These are phyloP conservation scores for Stachybotrys chartarum DNA, from an alignment of 2,329 filamentous ascomycete genomes.

Conservation along the genomic window DNA sequence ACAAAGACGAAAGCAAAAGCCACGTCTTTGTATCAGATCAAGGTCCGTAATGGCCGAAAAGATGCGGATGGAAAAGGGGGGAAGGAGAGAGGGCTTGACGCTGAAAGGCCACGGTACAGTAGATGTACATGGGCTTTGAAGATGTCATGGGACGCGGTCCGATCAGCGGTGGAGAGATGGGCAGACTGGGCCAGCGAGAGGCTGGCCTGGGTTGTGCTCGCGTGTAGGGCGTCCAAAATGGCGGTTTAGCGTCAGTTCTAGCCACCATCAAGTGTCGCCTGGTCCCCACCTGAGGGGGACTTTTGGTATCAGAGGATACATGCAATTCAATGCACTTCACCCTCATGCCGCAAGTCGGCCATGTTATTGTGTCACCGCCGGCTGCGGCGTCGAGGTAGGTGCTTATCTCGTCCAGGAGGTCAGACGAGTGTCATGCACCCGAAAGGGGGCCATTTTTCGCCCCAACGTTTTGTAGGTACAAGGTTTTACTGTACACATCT, in stretches of 20 bases:
- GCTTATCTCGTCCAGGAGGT: not conserved
- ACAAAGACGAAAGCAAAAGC: not conserved
- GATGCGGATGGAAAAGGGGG: not conserved
- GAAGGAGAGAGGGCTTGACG: not conserved
- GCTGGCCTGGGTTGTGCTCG: not conserved
- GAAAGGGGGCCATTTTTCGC: not conserved
- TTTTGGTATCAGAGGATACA: not conserved
- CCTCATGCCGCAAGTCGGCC: not conserved
- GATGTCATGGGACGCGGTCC: not conserved
- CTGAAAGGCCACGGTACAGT: not conserved
- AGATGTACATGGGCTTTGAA: not conserved
- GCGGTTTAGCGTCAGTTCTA: not conserved
- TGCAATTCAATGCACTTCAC: not conserved
- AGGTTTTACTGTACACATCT: not conserved
- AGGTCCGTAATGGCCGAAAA: not conserved
- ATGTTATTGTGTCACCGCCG: not conserved
- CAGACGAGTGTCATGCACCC: not conserved
- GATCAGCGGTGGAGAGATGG: not conserved
- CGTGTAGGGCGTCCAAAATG: not conserved
- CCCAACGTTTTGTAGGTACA: too few species aligned
- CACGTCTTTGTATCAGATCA: not conserved
- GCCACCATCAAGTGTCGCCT: not conserved
- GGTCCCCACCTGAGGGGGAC: not conserved
- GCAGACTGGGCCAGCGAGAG: not conserved
- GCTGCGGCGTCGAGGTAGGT: not conserved